phyloP scores from a whole-genome alignment of 192 early-diverging fungal genomes.

The Irineochytrium annulatum region DNA sequence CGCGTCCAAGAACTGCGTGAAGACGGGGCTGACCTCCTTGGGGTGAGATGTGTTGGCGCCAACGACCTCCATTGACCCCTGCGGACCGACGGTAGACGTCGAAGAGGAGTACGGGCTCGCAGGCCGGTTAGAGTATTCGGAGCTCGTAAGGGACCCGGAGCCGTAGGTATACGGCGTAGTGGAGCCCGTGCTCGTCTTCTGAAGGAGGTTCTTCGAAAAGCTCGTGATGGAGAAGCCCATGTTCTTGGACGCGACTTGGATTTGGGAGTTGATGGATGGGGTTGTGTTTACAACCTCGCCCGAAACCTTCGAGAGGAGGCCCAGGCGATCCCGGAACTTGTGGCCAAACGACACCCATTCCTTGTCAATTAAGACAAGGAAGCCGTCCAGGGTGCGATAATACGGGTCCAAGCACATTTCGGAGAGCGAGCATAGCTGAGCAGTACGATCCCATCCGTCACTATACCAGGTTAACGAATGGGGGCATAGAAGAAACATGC shows the following conservation, averaged over 20 bases:
- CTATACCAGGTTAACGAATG: conserved; percentile 35
- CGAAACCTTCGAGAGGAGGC: conserved; percentile 62
- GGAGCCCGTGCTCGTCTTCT: conserved; percentile 8
- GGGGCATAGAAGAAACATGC: not conserved
- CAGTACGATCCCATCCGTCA: conserved; percentile 98
- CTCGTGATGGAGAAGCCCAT: conserved; percentile 35
- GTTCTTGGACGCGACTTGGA: conserved; percentile 39
- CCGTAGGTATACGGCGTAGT: not conserved
- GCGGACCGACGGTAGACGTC: conserved; percentile 3
- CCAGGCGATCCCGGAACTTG: conserved; percentile 91
- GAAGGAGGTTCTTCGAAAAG: conserved; percentile 33
- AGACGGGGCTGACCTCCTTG: conserved; percentile 86
- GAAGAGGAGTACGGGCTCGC: not conserved
- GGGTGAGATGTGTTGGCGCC: conserved; percentile 38
- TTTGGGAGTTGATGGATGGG: conserved; percentile 33
- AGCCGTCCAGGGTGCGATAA: conserved; percentile 91
- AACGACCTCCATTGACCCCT: conserved; percentile 24
- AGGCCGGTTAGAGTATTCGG: not conserved
- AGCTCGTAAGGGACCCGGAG: not conserved
- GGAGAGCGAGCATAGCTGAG: conserved; percentile 85
- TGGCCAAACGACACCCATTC: conserved; percentile 98
- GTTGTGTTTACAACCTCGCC: conserved; percentile 57
- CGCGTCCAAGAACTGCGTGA: conserved; percentile 97
- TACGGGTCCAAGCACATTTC: conserved; percentile 92
- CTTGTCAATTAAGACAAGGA: conserved; percentile 89